Conservation (phyloP, 306 rosid species). For the Abrus precatorius region DNA sequence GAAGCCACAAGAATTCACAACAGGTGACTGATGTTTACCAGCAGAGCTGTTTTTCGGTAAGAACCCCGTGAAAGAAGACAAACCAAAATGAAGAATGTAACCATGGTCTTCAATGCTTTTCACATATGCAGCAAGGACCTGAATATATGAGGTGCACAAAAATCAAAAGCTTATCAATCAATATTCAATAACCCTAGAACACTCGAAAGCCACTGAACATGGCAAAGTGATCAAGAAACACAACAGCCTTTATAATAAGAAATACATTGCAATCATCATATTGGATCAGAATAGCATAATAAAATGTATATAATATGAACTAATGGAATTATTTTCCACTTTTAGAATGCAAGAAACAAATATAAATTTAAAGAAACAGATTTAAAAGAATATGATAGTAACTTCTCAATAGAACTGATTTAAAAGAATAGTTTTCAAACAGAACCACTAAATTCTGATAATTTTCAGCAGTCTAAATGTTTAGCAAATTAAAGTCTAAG, state of each 20-base stretch:
- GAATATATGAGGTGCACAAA: conserved; percentile 40
- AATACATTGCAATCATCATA: conserved; percentile 26
- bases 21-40: conserved; percentile 51
- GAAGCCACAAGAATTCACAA: conserved; percentile 31
- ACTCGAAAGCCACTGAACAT: conserved; percentile 12
- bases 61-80: conserved; percentile 82
- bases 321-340: neutral
- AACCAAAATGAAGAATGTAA: conserved; percentile 95
- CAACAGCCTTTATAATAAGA: conserved; percentile 21
- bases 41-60: conserved; percentile 66
- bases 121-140: conserved; percentile 87
- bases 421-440: conserved; percentile 13
- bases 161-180: conserved; percentile 12
- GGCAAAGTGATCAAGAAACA: conserved; percentile 1
- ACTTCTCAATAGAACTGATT: conserved; percentile 14
- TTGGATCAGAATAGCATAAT: conserved; percentile 35
- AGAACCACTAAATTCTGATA: neutral
- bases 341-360: conserved; percentile 1
- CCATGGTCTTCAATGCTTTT: conserved; percentile 98
- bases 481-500: conserved; percentile 1
- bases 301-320: conserved; percentile 20
- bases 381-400: neutral
- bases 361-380: conserved; percentile 1
- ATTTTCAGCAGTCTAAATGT: neutral
- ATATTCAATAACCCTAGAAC: conserved; percentile 9